Conservation (phyloP, 495 filamentous ascomycete species). For the Lichina pygmaea region DNA sequence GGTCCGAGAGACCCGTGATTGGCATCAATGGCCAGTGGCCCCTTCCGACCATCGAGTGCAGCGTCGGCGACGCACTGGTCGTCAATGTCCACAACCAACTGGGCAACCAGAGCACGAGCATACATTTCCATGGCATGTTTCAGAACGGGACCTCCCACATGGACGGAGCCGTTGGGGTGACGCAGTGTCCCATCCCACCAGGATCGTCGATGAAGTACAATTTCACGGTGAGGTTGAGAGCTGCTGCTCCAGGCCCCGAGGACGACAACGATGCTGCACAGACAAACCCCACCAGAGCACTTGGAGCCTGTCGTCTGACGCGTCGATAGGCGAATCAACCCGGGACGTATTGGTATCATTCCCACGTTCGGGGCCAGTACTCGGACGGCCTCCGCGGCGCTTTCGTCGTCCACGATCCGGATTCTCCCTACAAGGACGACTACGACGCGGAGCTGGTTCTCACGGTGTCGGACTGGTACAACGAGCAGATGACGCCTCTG, state of each 20-base stretch:
- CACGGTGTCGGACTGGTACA: conserved; percentile 38
- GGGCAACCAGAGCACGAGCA: conserved; percentile 35
- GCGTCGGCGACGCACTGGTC: conserved; percentile 42
- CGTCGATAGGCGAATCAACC: conserved; percentile 28
- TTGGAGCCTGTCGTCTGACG: no score
- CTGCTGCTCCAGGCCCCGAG: not conserved
- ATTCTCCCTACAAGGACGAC: conserved; percentile 26
- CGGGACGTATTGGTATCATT: conserved; percentile 71
- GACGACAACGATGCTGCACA: no score
- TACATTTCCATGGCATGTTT: conserved; percentile 65
- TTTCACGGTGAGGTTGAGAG: conserved; percentile 32
- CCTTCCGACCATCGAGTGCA: conserved; percentile 35
- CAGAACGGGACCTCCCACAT: conserved; percentile 41
- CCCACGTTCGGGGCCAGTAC: conserved; percentile 39
- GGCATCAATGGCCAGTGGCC: conserved; percentile 71
- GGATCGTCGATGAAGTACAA: conserved; percentile 43
- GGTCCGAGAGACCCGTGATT: conserved; percentile 36
- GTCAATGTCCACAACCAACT: conserved; percentile 49
- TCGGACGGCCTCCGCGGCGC: conserved; percentile 51
- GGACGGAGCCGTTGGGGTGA: conserved; percentile 45
- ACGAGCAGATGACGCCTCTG: conserved; percentile 19
- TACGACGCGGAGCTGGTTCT: conserved; percentile 40
- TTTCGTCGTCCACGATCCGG: conserved; percentile 41
- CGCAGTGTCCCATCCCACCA: conserved; percentile 40
- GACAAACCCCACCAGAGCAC: no score